Percentiles rank a stretch among this genome's conserved stretches.
phyloP scores from a whole-genome alignment of 2,329 filamentous ascomycete genomes.

The Talaromyces amestolkiae region DNA sequence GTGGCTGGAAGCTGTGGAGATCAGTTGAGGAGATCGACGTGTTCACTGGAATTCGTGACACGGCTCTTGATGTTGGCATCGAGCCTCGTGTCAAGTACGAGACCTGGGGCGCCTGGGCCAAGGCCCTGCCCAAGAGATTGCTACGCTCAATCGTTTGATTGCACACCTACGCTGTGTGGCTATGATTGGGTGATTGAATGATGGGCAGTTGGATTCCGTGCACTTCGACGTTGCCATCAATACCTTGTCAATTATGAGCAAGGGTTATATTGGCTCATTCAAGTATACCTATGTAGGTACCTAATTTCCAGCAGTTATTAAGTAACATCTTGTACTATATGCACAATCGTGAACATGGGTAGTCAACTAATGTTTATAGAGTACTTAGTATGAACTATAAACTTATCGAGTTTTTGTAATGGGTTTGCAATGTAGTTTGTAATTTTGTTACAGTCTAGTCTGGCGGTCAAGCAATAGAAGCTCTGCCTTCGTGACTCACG shows the following conservation, averaged over 20 bases:
- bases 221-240: background rate
- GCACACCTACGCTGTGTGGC: background rate
- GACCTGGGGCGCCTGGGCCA: conserved; percentile 25
- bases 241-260: background rate
- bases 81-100: conserved; percentile 25
- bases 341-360: background rate
- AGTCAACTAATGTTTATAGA: too few species aligned
- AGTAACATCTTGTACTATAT: conserved; percentile 1
- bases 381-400: too few species aligned
- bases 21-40: conserved; percentile 25
- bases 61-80: conserved; percentile 24
- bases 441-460: background rate
- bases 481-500: too few species aligned
- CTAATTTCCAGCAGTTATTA: too few species aligned
- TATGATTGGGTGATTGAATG: background rate
- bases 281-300: background rate
- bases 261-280: background rate
- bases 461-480: background rate
- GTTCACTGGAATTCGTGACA: conserved; percentile 23
- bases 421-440: background rate
- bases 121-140: conserved; percentile 24
- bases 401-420: background rate
- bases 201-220: background rate
- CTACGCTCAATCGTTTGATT: conserved; percentile 18
- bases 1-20: conserved; percentile 22